Evolutionary conservation across 2,329 filamentous ascomycete species (phyloP), one percentile per base, ranked within the genome.

Genomic region (Orbilia ellipsospora): DNA sequence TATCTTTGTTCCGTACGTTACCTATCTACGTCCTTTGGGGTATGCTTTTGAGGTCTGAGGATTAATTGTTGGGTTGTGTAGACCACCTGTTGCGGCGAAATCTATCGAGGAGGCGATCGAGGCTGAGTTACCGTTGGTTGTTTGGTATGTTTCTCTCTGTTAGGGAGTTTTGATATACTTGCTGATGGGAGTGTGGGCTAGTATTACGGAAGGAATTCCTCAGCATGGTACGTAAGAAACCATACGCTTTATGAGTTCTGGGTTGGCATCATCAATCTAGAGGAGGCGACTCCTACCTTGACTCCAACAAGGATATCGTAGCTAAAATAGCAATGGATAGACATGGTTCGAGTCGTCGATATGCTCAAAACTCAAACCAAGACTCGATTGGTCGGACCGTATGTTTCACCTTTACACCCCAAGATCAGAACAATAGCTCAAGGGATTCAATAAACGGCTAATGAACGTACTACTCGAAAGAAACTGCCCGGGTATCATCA

Each of bases 261-360:
- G 55, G 63, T 73, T 55, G 36, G 16, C 23, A 4, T 23, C 4
- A 23, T 2, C 4, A 4, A n/a, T n/a, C 23, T 23, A 4, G 23
- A 23, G 23, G 23, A 23, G 23, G 23, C 2, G 23, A 2, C 23
- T 23, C 2, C 4, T 23, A 23, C 4, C 23, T 23, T 4, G 23
- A 23, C 23, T 2, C 23, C 4, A 4, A 4, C 23, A 12, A 52
- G 16, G 7, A 5, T 18, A 23, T 18, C 23, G 5, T 2, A 18
- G 8, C 48, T 52, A 18, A 52, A 26, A 48, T 6, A 51, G 76
- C 80, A 64, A 78, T 28, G 28, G 15, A n/a, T 64, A 95, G 93
- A 99, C 86, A 99, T 99, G 95, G 93, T 98, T 81, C 93, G 94
- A 86, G 97, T 98, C 84, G 97, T 95, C 83, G 90, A 93, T 84